Conservation (phyloP, 495 filamentous ascomycete species). For the Terfezia claveryi region DNA sequence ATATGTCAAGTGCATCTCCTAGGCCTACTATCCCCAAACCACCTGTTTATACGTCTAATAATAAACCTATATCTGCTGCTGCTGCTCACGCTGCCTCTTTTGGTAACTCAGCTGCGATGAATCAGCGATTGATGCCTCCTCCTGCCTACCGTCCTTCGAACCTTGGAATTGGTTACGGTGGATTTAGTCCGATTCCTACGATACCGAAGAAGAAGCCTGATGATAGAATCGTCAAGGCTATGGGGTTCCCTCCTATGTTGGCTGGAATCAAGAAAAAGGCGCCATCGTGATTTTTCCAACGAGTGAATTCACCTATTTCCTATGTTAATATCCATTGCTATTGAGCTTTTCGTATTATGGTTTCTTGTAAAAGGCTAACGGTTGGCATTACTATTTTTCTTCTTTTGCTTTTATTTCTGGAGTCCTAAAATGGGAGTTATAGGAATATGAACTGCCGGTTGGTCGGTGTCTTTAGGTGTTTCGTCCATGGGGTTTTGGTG, state of each 20-base stretch:
- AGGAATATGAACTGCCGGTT: too few species aligned
- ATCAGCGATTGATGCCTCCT: constrained; percentile 12
- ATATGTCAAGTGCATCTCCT: neutral
- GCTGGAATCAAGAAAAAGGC: constrained; percentile 9
- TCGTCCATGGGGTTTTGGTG: too few species aligned
- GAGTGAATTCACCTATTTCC: too few species aligned
- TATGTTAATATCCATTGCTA: too few species aligned
- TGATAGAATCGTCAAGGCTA: constrained; percentile 17
- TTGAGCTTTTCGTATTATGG: too few species aligned
- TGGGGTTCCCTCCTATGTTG: constrained; percentile 18
- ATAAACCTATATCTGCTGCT: neutral
- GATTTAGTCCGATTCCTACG: neutral
- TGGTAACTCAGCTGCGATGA: constrained; percentile 16
- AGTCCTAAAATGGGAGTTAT: too few species aligned
- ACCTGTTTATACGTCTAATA: neutral
- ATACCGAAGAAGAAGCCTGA: constrained; percentile 13
- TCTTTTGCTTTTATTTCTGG: too few species aligned
- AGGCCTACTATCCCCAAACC: neutral
- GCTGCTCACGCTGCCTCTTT: constrained; percentile 14
- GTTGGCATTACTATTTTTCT: too few species aligned
- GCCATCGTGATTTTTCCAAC: neutral
- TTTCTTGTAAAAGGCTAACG: too few species aligned
- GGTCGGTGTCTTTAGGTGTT: too few species aligned
- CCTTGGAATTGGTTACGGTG: neutral
- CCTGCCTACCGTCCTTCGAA: constrained; percentile 9